A percentile compares a stretch with the other conserved stretches of the same genome.
Evolutionary conservation across 768 basidiomycete genomes (phyloP).

Genomic region (Crepidotus variabilis): DNA sequence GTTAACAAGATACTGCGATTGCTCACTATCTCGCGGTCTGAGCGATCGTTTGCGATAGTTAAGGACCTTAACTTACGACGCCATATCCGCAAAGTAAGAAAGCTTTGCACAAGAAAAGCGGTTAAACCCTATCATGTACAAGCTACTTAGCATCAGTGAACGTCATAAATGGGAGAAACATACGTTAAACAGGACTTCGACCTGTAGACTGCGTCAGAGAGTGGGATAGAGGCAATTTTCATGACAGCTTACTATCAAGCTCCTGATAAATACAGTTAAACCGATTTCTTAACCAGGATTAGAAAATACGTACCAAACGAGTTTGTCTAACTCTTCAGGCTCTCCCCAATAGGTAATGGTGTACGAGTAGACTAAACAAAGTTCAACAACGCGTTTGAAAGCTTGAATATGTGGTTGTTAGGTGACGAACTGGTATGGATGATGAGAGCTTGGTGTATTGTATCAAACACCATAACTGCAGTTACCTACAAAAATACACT

Average conservation of each 20-base stretch:
- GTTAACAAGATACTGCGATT: conserved; percentile 19
- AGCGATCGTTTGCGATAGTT: background rate
- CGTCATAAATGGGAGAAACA: background rate
- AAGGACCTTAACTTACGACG: conserved; percentile 13
- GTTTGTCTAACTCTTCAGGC: conserved; percentile 9
- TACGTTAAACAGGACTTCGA: conserved; percentile 25
- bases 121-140: conserved; percentile 17
- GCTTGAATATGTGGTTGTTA: background rate
- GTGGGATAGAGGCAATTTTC: background rate
- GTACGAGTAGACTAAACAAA: conserved; percentile 18
- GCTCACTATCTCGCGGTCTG: conserved; percentile 18
- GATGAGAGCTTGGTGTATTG: conserved; percentile 50
- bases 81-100: conserved; percentile 26
- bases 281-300: background rate
- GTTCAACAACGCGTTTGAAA: background rate
- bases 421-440: conserved; percentile 40
- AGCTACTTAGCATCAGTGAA: background rate
- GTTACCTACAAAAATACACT: conserved; percentile 34
- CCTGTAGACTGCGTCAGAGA: conserved; percentile 4
- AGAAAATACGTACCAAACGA: conserved; percentile 17
- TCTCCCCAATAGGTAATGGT: conserved; percentile 20
- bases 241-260: conserved; percentile 17
- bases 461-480: conserved; percentile 46
- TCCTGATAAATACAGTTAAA: conserved; percentile 11
- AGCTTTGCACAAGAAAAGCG: conserved; percentile 26